Conservation (phyloP, 2,329 filamentous ascomycete genomes). For the Fusarium nelsonii region DNA sequence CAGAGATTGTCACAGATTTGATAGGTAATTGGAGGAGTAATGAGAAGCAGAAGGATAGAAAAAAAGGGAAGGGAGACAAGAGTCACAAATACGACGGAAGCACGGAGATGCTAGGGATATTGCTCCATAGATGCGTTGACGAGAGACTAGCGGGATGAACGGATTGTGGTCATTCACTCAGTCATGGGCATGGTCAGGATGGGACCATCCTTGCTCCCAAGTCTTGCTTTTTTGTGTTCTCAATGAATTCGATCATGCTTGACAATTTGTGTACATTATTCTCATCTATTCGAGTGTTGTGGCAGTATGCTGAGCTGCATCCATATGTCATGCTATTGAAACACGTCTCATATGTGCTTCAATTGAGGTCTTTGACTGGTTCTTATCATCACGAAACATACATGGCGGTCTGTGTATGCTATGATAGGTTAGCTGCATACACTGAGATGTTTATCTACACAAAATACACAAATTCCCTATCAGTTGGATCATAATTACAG, state of each 20-base stretch:
- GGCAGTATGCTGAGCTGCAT: neutral
- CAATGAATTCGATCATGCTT: constrained; percentile 11
- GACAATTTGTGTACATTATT: neutral
- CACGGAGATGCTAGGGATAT: constrained; percentile 31
- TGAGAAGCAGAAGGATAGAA: constrained; percentile 19
- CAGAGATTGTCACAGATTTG: constrained; percentile 21
- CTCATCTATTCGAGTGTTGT: constrained; percentile 4
- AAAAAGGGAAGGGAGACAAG: constrained; percentile 21
- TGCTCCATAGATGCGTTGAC: constrained; percentile 6
- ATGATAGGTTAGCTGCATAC: constrained; percentile 14
- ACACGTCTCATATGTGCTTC: constrained; percentile 15
- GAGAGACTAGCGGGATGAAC: constrained; percentile 36
- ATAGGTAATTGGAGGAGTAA: constrained; percentile 19
- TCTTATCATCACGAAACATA: constrained; percentile 24
- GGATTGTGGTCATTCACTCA: constrained; percentile 31
- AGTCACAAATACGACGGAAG: constrained; percentile 28
- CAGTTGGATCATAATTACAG: neutral
- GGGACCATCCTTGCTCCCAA: constrained; percentile 22
- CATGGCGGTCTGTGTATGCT: constrained; percentile 21
- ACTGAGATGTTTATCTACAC: constrained; percentile 12
- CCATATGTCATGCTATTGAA: constrained; percentile 20
- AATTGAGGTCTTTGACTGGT: constrained; percentile 35
- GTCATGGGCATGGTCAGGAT: constrained; percentile 18
- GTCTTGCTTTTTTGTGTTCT: constrained; percentile 13
- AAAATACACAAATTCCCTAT: neutral